Conservation (phyloP, 1,284 basidiomycete genomes). For the Pseudozyma tsukubaensis region DNA sequence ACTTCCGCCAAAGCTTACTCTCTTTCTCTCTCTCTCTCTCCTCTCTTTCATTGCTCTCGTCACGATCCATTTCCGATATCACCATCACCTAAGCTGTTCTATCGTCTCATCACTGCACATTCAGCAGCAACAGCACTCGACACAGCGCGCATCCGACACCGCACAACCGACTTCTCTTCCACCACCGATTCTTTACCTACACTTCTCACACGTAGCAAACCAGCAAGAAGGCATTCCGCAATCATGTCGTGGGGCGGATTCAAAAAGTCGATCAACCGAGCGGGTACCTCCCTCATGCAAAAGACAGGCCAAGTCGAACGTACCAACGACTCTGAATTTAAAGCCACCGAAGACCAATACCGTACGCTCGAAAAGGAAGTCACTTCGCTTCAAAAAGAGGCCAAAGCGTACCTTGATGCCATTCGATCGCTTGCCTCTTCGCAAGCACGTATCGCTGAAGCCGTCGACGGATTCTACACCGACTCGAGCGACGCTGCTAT, state of each 20-base stretch:
- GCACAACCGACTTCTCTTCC: neutral
- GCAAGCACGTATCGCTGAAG: constrained; percentile 93
- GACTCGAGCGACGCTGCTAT: constrained; percentile 79
- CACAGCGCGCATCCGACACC: neutral
- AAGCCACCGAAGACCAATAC: constrained; percentile 90
- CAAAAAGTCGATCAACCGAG: constrained; percentile 93
- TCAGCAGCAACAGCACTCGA: neutral
- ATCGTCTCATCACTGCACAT: neutral
- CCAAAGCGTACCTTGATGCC: constrained; percentile 92
- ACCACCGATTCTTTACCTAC: neutral
- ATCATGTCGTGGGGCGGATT: constrained; percentile 73
- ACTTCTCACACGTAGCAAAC: neutral
- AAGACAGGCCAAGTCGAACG: constrained; percentile 94
- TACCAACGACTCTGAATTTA: constrained; percentile 92
- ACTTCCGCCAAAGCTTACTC: neutral
- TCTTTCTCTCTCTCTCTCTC: constrained; percentile 1
- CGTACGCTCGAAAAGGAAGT: constrained; percentile 76
- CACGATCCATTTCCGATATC: neutral
- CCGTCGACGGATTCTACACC: constrained; percentile 91
- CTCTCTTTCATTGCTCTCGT: neutral
- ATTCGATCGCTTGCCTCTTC: constrained; percentile 88
- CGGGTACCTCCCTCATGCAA: constrained; percentile 82
- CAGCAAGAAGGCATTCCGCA: neutral
- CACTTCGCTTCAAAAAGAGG: constrained; percentile 88
- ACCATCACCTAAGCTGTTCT: neutral